Base-by-base conservation (phyloP, 129 eudicot species). In the Erigeron canadensis region DNA sequence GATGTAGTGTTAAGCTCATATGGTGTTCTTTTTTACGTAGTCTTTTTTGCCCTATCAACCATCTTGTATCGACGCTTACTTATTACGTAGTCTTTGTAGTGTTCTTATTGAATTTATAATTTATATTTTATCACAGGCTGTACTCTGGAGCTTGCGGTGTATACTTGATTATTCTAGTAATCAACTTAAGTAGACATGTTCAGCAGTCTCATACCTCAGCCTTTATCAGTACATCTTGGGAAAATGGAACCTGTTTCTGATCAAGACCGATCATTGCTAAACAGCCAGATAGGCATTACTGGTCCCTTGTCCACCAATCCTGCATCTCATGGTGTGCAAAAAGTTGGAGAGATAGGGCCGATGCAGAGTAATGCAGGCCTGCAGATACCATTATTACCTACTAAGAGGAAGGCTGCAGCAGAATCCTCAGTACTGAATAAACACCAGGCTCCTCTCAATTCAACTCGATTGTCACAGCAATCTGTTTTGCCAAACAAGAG, bases 341-440 rank as follows among this genome's bases (percentile, higher is more conserved):
- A 83, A 63, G 44, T 70, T 4, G 28, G 74, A 61, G 70, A 75
- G 9, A 62, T 44, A 57, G 80, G 69, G 37, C 47, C 19, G 15
- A 43, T 69, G 64, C 58, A 16, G 58, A 13, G 11, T 13, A 53
- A 17, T 53, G 23, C 6, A n/a, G 58, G 22, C 58, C 10, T 13
- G 58, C 58, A 37, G 38, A 65, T 70, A 63, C 19, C 81, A 45
- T 64, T 75, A 38, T 40, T 71, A 19, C 87, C 91, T 45, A 72
- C 69, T 21, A 89, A 89, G 57, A 74, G 96, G 34, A 89, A 86
- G 85, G 84, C 91, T 63, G 76, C 81, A 58, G 53, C 56, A 70
- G 89, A 80, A 50, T 72, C 82, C 16, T 17, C 69, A 7, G 10
- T 81, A 63, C 76, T 89, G 44, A 83, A 76, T 58, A 87, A 90